These are phyloP conservation scores for Monilinia vaccinii-corymbosi DNA, from an alignment of 2,329 filamentous ascomycete genomes.

Conservation along the genomic window DNA sequence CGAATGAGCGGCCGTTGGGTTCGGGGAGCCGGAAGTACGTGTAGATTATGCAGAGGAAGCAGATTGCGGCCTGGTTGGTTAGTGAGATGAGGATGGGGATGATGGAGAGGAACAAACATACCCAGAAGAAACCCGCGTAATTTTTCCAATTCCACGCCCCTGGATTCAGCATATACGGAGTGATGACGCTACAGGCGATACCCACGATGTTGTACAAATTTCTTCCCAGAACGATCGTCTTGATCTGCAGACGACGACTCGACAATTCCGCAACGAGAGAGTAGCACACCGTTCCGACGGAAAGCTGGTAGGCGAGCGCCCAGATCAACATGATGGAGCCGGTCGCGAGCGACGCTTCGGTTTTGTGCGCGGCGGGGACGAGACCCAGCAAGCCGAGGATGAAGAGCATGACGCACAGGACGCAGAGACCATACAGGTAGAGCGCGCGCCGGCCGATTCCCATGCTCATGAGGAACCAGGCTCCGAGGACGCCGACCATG, in stretches of 20 bases:
- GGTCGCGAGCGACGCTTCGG: conserved; percentile 23
- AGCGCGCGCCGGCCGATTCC: conserved; percentile 41
- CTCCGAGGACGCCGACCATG: conserved; percentile 43
- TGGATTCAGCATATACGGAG: conserved; percentile 90
- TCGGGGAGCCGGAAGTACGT: conserved; percentile 79
- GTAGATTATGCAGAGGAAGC: conserved; percentile 44
- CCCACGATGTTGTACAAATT: conserved; percentile 64
- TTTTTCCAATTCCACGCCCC: conserved; percentile 81
- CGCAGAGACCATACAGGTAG: conserved; percentile 41
- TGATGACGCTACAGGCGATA: conserved; percentile 73
- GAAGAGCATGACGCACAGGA: conserved; percentile 53
- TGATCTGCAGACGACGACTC: conserved; percentile 75
- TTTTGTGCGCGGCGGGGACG: conserved; percentile 23
- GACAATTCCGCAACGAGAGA: conserved; percentile 80
- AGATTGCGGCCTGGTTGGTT: conserved; percentile 48
- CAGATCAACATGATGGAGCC: conserved; percentile 66
- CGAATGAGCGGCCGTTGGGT: conserved; percentile 70
- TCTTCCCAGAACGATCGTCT: conserved; percentile 80
- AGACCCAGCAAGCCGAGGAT: conserved; percentile 63
- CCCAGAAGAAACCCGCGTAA: conserved; percentile 65
- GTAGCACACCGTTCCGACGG: conserved; percentile 84
- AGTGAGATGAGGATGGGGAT: neutral
- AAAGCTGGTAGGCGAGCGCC: conserved; percentile 77
- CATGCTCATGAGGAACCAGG: conserved; percentile 39
- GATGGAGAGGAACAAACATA: conserved; percentile 30